Evolutionary conservation across 2,329 filamentous ascomycete genomes (phyloP).

Genomic region (Penicillium olsonii): DNA sequence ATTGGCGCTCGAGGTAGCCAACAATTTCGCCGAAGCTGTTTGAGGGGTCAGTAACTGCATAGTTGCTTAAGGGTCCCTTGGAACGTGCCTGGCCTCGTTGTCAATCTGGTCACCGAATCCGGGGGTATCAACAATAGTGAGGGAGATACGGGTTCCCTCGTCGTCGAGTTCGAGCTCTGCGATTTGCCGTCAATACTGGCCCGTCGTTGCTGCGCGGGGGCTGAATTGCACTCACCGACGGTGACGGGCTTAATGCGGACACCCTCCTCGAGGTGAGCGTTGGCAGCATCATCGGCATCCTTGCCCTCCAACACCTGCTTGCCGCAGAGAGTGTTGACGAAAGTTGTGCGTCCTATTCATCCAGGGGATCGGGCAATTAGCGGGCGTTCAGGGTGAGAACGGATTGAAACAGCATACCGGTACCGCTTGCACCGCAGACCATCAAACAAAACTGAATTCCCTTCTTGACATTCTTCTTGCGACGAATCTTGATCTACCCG

Average conservation of each 20-base stretch:
- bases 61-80: slow-evolving; percentile 5
- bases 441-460: slow-evolving; percentile 99
- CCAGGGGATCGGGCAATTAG: slow-evolving; percentile 7
- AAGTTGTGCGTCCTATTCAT: slow-evolving; percentile 93
- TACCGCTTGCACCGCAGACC: slow-evolving; percentile 98
- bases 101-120: slow-evolving; percentile 99
- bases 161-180: slow-evolving; percentile 93
- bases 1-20: slow-evolving; percentile 97
- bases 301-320: slow-evolving; percentile 89
- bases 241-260: slow-evolving; percentile 99
- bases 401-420: slow-evolving; percentile 61
- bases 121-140: slow-evolving; percentile 98
- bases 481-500: slow-evolving; percentile 85
- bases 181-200: slow-evolving; percentile 33
- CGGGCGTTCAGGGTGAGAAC: background rate
- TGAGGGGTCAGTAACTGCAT: slow-evolving; percentile 27
- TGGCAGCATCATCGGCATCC: slow-evolving; percentile 85
- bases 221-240: slow-evolving; percentile 67
- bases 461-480: slow-evolving; percentile 99
- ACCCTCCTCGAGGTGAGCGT: slow-evolving; percentile 90
- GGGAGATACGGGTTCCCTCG: slow-evolving; percentile 94
- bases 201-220: slow-evolving; percentile 6
- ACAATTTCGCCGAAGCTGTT: slow-evolving; percentile 93
- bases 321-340: slow-evolving; percentile 98
- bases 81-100: slow-evolving; percentile 89